These are phyloP conservation scores for Penicillium odoratum DNA, from an alignment of 495 filamentous ascomycete genomes.

Conservation along the genomic window DNA sequence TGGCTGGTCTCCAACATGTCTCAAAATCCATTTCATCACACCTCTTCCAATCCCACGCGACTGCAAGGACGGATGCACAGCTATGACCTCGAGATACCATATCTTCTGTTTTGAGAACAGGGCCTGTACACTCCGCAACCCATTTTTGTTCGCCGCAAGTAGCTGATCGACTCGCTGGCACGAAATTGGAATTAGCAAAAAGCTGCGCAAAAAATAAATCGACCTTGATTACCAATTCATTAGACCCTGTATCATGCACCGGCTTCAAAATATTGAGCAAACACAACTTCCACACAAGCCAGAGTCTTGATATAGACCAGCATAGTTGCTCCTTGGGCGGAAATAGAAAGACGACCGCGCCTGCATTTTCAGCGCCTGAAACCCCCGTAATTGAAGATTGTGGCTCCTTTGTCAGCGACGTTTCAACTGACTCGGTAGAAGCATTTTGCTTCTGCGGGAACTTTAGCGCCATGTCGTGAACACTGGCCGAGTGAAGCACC, in stretches of 20 bases:
- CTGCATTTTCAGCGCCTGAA: slow-evolving; percentile 17
- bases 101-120: slow-evolving; percentile 12
- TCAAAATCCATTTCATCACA: slow-evolving; percentile 20
- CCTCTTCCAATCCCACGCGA: slow-evolving; percentile 24
- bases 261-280: slow-evolving; percentile 20
- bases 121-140: slow-evolving; percentile 8
- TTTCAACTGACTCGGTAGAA: not conserved
- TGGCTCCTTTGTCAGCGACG: not conserved
- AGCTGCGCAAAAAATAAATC: not conserved
- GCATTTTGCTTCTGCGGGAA: slow-evolving; percentile 4
- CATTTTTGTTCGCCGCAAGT: slow-evolving; percentile 12
- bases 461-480: slow-evolving; percentile 11
- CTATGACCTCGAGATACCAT: slow-evolving; percentile 35
- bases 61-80: slow-evolving; percentile 32
- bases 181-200: not conserved
- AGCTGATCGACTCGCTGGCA: slow-evolving; percentile 23
- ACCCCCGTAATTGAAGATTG: not conserved
- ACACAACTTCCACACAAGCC: slow-evolving; percentile 23
- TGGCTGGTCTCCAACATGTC: slow-evolving; percentile 14
- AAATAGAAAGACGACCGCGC: slow-evolving; percentile 24
- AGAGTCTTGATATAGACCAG: slow-evolving; percentile 18
- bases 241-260: slow-evolving; percentile 15
- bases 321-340: slow-evolving; percentile 16
- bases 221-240: slow-evolving; percentile 16
- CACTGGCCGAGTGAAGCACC: slow-evolving; percentile 21